Evolutionary conservation across 768 basidiomycete species (phyloP), one percentile per base, ranked within the genome.

Genomic region (Psilocybe azurescens): DNA sequence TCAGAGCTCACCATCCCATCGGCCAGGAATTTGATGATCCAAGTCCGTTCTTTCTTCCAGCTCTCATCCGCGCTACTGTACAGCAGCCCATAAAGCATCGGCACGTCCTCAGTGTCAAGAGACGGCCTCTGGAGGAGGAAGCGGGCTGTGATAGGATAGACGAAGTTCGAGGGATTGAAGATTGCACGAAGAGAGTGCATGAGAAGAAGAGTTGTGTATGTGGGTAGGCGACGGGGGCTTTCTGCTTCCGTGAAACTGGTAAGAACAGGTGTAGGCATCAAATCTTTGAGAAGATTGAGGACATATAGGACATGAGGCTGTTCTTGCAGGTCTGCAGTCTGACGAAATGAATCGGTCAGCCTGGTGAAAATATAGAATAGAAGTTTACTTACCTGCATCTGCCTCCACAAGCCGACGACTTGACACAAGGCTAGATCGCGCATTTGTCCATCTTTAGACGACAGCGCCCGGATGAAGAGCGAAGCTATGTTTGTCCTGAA

Each of bases 51-150:
- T 73, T 88, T 90, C 76, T 87, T 90, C 90, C 93, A 95, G 13
- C 89, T 87, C 9, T 91, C 89, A 44, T 92, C 89, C 20, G 81
- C 83, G 60, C 79, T 84, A 67, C 91, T 93, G 72, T 94, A 97
- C 3, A 98, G 79, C 87, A 97, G 89, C 10, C 81, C 81, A 69
- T 93, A 98, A 4, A 99, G 76, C 88, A 98, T 88, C 0, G 97
- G 97, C 0, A 98, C 93, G 69, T 98, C 96, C 1, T 77, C 78
- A 1, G 78, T 77, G 68, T 98, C 96, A 6, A 98, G 77, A 58
- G 87, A 83, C 0, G 94, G 89, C 1, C 97, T 87, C 74, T 97
- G 95, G 0, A 99, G 83, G 5, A 99, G 84, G 81, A 97, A 98
- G 4, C 91, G 85, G 1, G 93, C 88, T 0, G 90, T 91, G 14